Base-by-base conservation (phyloP, 108 stramenopile genomes). In the Fragilariopsis cylindrus region DNA sequence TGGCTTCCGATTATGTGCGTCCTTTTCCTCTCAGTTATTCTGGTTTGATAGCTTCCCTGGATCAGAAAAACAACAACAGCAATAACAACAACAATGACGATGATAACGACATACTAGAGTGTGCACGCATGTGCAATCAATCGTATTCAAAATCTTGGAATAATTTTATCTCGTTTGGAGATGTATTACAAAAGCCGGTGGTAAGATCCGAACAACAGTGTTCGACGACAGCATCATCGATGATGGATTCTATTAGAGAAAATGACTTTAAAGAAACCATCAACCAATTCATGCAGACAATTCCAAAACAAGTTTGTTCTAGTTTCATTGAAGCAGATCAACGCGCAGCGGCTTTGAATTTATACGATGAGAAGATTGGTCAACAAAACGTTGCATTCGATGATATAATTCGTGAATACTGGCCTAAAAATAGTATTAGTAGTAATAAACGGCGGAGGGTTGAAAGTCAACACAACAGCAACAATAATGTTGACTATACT, bases 251-350 rank as follows among this genome's bases (percentile, higher is more conserved):
- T 60, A 9, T 44, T 15, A 13, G n/a, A 45, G 43, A 63, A 43
- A 4, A 57, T 15, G 57, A n/a, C 7, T 63, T 63, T 40, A 63
- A 63, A 45, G 42, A 63, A 7, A 63, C 13, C 4, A n/a, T 63
- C 5, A 7, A 63, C 16, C 42, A n/a, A 0, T 63, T 63, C 0
- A 63, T 63, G 62, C 5, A 42, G 8, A 41, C n/a, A 11, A 63
- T 63, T 63, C 62, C 62, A 12, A 63, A 63, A 15, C 62, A 63
- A 44, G 62, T 63, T 43, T 21, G 43, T 3, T 63, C 15, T 42
- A 63, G 62, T 45, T 63, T 63, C 43, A 63, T 63, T n/a, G 62
- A 63, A 45, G 62, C 13, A 63, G 62, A 63, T 45, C 21, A 44
- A 7, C 16, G 40, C 4, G n/a, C 42, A 45, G 45, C 16, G 42